Percentiles rank a stretch among this genome's conserved stretches.
phyloP scores from a whole-genome alignment of 83 land plant species.

The Isoetes engelmannii region DNA sequence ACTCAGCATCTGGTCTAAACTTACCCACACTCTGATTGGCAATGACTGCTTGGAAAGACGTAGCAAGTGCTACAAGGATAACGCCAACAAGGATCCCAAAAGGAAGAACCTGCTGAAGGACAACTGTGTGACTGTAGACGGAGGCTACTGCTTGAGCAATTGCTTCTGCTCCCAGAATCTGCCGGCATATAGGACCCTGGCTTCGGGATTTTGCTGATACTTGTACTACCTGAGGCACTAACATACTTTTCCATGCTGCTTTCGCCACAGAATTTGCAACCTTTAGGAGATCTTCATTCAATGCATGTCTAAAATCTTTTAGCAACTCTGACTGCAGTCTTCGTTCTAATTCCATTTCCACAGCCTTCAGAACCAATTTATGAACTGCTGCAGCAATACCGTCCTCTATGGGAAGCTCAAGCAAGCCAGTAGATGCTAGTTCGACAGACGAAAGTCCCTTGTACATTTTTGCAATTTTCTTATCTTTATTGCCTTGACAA shows the following conservation, averaged over 20 bases:
- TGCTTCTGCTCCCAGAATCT: constrained; percentile 32
- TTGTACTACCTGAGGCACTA: neutral
- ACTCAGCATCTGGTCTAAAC: neutral
- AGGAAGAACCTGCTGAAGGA: constrained; percentile 56
- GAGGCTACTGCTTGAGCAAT: constrained; percentile 38
- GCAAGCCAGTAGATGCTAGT: no score
- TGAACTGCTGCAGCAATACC: neutral
- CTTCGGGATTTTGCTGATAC: constrained; percentile 16
- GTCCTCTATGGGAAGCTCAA: no score
- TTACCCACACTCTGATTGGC: neutral
- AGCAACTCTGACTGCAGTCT: neutral
- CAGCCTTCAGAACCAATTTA: constrained; percentile 7
- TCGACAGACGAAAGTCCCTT: no score
- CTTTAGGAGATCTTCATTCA: constrained; percentile 53
- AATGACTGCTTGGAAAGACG: constrained; percentile 25
- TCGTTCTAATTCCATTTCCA: constrained; percentile 14
- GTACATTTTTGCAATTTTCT: no score
- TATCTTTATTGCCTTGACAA: no score
- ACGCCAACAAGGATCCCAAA: constrained; percentile 81
- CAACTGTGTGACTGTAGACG: constrained; percentile 39
- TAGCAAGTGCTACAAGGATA: constrained; percentile 58
- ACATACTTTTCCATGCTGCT: constrained; percentile 23
- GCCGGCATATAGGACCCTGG: constrained; percentile 4
- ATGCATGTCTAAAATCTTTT: constrained; percentile 30
- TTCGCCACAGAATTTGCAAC: constrained; percentile 56